Evolutionary conservation across 164 flowering plant genomes (phyloP).

Genomic region (Saururus chinensis): DNA sequence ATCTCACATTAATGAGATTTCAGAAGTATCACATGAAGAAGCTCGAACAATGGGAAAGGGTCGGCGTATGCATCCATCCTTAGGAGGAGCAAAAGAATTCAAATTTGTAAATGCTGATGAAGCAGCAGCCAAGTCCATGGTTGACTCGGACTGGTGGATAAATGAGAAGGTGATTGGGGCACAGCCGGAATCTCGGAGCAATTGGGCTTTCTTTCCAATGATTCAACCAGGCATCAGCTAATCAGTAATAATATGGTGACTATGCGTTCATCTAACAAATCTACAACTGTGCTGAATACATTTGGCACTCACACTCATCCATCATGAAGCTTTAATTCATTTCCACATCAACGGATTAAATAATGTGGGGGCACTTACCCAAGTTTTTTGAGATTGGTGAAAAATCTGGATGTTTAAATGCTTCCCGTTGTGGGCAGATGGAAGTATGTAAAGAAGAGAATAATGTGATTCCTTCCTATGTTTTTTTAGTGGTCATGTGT

Average conservation of each 20-base stretch:
- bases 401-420: not conserved
- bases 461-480: not conserved
- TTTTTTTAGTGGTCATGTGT: not conserved
- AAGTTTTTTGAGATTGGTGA: not conserved
- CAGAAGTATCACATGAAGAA: conserved; percentile 11
- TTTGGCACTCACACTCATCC: not conserved
- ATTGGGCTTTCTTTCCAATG: conserved; percentile 77
- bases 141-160: conserved; percentile 69
- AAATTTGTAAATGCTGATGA: conserved; percentile 63
- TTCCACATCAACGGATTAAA: not conserved
- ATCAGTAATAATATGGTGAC: conserved; percentile 2
- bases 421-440: not conserved
- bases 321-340: not conserved
- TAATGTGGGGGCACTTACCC: not conserved
- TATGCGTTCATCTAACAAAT: not conserved
- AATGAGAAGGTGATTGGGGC: conserved; percentile 42
- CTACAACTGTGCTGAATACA: not conserved
- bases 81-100: conserved; percentile 67
- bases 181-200: conserved; percentile 30
- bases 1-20: conserved; percentile 11
- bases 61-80: conserved; percentile 11
- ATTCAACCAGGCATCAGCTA: conserved; percentile 71
- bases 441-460: not conserved
- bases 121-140: conserved; percentile 24
- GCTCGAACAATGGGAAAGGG: conserved; percentile 8